phyloP scores from a whole-genome alignment of 2,329 filamentous ascomycete species.

The Colletotrichum nymphaeae region DNA sequence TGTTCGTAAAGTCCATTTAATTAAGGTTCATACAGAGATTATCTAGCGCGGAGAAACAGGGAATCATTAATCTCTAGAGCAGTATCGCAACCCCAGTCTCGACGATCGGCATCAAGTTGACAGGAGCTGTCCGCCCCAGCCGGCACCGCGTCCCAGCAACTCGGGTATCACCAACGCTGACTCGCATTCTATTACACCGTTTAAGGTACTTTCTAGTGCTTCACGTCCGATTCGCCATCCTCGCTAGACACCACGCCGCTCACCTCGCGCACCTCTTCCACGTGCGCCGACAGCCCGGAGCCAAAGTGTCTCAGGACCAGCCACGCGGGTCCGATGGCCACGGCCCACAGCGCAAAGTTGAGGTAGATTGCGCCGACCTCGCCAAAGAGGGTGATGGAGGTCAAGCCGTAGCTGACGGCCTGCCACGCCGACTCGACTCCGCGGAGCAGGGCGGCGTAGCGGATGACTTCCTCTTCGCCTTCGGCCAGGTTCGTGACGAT shows the following conservation, averaged over 20 bases:
- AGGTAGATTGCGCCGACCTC: constrained; percentile 75
- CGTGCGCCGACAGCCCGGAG: neutral
- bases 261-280: constrained; percentile 1
- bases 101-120: neutral
- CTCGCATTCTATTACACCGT: neutral
- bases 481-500: constrained; percentile 74
- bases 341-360: constrained; percentile 76
- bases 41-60: neutral
- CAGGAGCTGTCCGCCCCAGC: neutral
- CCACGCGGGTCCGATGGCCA: constrained; percentile 75
- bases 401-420: constrained; percentile 77
- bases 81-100: neutral
- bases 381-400: constrained; percentile 70
- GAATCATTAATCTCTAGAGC: neutral
- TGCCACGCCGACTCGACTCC: constrained; percentile 81
- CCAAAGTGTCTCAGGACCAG: constrained; percentile 70
- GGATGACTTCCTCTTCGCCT: constrained; percentile 72
- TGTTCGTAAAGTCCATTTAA: neutral
- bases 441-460: constrained; percentile 74
- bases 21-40: neutral
- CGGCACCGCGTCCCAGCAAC: neutral
- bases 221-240: constrained; percentile 32
- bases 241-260: constrained; percentile 28
- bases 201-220: constrained; percentile 1
- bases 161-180: neutral